A percentile compares a stretch with the other conserved stretches of the same genome.
phyloP scores from a whole-genome alignment of 2,329 filamentous ascomycete genomes.

The Sphaerulina musiva region DNA sequence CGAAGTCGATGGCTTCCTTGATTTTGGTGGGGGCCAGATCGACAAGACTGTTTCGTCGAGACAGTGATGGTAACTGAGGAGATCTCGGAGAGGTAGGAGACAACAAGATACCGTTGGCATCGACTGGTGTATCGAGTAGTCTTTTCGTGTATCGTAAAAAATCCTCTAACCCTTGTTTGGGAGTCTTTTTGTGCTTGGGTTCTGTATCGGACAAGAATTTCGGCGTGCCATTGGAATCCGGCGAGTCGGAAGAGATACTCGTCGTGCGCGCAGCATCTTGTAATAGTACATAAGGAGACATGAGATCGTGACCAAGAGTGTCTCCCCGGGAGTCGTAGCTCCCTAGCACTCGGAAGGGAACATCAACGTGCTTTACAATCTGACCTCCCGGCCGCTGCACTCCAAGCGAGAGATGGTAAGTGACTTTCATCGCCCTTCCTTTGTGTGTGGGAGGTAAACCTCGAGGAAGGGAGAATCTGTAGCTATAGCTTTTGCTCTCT shows the following conservation, averaged over 20 bases:
- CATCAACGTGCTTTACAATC: conserved; percentile 77
- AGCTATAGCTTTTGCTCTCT: conserved; percentile 81
- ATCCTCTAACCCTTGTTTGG: conserved; percentile 47
- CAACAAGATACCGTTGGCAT: conserved; percentile 55
- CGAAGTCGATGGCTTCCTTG: conserved; percentile 83
- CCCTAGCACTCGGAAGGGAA: conserved; percentile 87
- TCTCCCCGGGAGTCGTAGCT: conserved; percentile 87
- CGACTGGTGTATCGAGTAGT: conserved; percentile 55
- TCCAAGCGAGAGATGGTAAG: conserved; percentile 83
- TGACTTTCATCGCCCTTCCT: conserved; percentile 88
- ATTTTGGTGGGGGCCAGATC: conserved; percentile 50
- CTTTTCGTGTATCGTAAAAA: conserved; percentile 74
- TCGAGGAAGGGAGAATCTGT: conserved; percentile 75
- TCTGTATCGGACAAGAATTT: conserved; percentile 18
- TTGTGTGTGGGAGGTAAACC: conserved; percentile 87
- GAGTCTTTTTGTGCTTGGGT: conserved; percentile 33
- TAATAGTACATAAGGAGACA: conserved; percentile 86
- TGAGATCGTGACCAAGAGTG: conserved; percentile 85
- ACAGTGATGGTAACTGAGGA: conserved; percentile 51
- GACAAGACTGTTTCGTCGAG: conserved; percentile 33
- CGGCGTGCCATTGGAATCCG: conserved; percentile 12
- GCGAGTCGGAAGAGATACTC: conserved; percentile 30
- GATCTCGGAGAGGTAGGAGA: conserved; percentile 59
- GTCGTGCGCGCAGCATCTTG: conserved; percentile 65
- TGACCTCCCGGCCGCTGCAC: conserved; percentile 81